Percentiles rank a stretch among this genome's conserved stretches.
These are phyloP conservation scores for Cubamyces sp. DNA, from an alignment of 768 basidiomycete species.

Conservation along the genomic window DNA sequence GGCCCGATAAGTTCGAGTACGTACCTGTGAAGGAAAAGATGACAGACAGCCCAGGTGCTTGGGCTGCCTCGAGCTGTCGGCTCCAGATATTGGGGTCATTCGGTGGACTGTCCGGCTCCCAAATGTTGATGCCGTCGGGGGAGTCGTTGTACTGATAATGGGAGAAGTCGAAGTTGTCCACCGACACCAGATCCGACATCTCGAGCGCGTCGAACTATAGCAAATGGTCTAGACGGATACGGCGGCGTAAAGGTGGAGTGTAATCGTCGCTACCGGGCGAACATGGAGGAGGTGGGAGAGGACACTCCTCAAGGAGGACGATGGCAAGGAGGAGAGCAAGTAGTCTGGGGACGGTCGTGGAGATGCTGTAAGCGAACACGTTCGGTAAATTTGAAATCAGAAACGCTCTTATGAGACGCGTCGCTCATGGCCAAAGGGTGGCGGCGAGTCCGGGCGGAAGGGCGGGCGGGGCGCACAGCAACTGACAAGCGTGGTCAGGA, in stretches of 20 bases:
- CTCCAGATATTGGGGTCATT: constrained; percentile 1
- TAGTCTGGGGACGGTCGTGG: neutral
- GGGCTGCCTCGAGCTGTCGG: neutral
- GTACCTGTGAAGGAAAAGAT: constrained; percentile 10
- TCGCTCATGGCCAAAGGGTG: neutral
- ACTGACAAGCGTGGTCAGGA: neutral
- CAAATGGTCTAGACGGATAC: neutral
- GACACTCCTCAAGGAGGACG: neutral
- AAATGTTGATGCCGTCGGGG: neutral
- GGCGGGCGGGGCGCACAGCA: constrained; percentile 1
- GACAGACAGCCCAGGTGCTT: neutral
- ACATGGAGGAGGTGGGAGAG: too few relatives aligned
- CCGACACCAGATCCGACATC: constrained; percentile 7
- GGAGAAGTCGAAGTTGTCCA: neutral
- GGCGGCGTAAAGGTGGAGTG: too few relatives aligned
- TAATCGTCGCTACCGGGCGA: too few relatives aligned
- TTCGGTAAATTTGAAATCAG: neutral
- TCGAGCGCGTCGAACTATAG: neutral
- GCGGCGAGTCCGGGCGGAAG: neutral
- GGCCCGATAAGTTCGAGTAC: neutral
- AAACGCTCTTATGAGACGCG: neutral
- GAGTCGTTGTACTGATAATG: neutral
- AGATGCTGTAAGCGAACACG: neutral
- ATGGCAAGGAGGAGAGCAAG: neutral
- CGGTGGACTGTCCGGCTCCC: neutral